A percentile compares a stretch with the other conserved stretches of the same genome.
Evolutionary conservation across 192 early-diverging fungal genomes (phyloP).

Genomic region (Rhizophagus prolifer): DNA sequence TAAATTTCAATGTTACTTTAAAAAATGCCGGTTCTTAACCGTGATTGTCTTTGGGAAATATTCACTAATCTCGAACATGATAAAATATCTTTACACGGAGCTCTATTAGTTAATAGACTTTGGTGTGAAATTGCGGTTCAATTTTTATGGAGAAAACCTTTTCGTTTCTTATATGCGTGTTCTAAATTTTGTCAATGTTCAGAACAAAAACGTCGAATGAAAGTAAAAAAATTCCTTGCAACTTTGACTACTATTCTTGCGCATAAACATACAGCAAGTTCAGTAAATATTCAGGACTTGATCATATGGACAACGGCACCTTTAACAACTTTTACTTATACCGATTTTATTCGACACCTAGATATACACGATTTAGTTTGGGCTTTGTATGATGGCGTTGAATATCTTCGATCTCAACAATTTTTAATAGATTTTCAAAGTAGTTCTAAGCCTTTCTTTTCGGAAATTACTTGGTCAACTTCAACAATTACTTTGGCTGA

Average conservation of each 20-base stretch:
- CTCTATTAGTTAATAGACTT: not conserved
- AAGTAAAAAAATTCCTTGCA: not conserved
- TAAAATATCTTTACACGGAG: constrained; percentile 1
- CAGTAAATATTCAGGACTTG: not conserved
- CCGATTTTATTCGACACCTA: not conserved
- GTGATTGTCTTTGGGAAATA: constrained; percentile 16
- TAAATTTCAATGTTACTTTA: too few species aligned
- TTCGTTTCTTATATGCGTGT: not conserved
- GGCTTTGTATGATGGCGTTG: not conserved
- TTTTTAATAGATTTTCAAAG: not conserved
- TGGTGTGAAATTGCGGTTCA: constrained; percentile 17
- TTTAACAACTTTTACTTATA: not conserved
- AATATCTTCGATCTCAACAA: not conserved
- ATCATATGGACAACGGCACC: not conserved
- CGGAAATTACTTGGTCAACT: not conserved
- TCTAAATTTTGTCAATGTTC: not conserved
- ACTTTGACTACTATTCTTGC: not conserved
- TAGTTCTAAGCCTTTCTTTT: not conserved
- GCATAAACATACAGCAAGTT: not conserved
- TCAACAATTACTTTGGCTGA: not conserved
- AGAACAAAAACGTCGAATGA: not conserved
- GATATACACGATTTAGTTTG: not conserved
- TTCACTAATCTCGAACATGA: constrained; percentile 4
- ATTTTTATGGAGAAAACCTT: constrained; percentile 21
- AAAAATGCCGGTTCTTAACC: not conserved